Evolutionary conservation across 148 eudicot genomes (phyloP).

Genomic region (Rhododendron mucronatum): DNA sequence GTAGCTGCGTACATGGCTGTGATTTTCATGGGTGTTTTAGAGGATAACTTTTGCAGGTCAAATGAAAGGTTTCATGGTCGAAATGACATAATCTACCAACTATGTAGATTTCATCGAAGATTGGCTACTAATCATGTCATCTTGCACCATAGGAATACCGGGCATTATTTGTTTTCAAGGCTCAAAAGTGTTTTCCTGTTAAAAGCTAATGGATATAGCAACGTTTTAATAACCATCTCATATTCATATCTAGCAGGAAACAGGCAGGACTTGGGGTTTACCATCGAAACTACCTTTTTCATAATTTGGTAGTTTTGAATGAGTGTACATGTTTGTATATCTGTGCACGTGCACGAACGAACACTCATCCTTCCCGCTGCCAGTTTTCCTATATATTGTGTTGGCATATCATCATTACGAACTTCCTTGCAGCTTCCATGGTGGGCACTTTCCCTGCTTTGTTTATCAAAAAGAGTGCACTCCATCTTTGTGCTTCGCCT

Average conservation of each 20-base stretch:
- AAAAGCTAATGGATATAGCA: neutral
- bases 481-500: constrained; percentile 92
- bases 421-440: constrained; percentile 74
- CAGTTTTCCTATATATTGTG: neutral
- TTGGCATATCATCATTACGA: neutral
- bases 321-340: neutral
- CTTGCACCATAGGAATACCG: neutral
- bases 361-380: neutral
- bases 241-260: neutral
- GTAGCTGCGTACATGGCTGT: neutral
- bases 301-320: neutral
- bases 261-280: neutral
- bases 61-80: neutral
- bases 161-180: neutral
- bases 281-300: neutral
- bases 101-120: neutral
- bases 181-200: neutral
- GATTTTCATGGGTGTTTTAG: neutral
- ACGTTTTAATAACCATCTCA: neutral
- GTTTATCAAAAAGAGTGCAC: constrained; percentile 84
- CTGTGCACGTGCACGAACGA: neutral
- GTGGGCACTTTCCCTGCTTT: constrained; percentile 94
- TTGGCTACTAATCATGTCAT: neutral
- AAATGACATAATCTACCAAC: neutral
- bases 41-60: neutral